Conservation (phyloP, 2,329 filamentous ascomycete species). For the Coniosporium tulheliwenetii region DNA sequence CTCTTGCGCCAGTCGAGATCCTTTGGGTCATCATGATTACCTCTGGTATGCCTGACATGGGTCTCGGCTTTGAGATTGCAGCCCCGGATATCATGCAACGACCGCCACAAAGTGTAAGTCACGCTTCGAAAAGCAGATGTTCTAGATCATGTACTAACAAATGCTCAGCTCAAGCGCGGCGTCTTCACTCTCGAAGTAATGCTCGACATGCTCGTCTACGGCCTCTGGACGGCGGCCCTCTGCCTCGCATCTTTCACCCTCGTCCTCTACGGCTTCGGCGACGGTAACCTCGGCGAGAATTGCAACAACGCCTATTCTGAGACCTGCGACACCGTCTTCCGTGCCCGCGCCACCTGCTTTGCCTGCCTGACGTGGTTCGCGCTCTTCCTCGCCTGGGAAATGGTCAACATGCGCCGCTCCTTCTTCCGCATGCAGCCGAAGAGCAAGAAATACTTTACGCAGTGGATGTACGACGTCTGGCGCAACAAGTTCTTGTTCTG, state of each 20-base stretch:
- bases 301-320: constrained; percentile 45
- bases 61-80: constrained; percentile 65
- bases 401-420: constrained; percentile 54
- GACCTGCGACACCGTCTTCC: constrained; percentile 49
- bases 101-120: constrained; percentile 48
- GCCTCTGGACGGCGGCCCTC: constrained; percentile 59
- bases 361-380: constrained; percentile 63
- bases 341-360: constrained; percentile 60
- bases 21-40: constrained; percentile 94
- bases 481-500: constrained; percentile 49
- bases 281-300: constrained; percentile 41
- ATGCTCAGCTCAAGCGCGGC: constrained; percentile 32
- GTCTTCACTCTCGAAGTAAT: constrained; percentile 69
- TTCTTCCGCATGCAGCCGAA: constrained; percentile 62
- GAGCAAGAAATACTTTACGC: constrained; percentile 43
- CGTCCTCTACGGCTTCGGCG: constrained; percentile 46
- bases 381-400: constrained; percentile 65
- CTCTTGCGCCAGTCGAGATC: constrained; percentile 71
- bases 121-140: no score
- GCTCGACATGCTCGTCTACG: constrained; percentile 66
- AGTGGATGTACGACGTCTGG: constrained; percentile 52
- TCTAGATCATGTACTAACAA: no score
- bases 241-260: constrained; percentile 48
- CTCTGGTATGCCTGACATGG: constrained; percentile 75
- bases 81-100: constrained; percentile 64